A percentile compares a stretch with the other conserved stretches of the same genome.
These are phyloP conservation scores for Mrakia gelida DNA, from an alignment of 768 basidiomycete genomes.

Conservation along the genomic window DNA sequence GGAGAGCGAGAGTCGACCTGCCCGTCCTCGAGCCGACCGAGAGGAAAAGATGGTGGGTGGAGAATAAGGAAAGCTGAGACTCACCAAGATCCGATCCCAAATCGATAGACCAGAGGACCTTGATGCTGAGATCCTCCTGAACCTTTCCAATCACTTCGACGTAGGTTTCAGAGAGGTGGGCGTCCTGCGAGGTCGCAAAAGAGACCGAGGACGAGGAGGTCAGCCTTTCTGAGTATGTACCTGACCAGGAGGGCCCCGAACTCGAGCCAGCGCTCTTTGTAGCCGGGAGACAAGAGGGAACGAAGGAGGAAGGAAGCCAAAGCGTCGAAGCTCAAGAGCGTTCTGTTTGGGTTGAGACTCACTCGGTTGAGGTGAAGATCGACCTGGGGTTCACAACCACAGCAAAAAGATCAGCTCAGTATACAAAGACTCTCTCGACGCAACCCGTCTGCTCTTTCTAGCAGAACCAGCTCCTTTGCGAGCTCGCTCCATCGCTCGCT, in stretches of 20 bases:
- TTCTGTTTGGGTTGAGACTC: not conserved
- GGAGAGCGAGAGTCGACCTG: not conserved
- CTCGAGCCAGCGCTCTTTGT: too few relatives aligned
- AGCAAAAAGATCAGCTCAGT: not conserved
- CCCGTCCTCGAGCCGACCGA: not conserved
- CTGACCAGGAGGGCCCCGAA: too few relatives aligned
- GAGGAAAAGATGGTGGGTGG: not conserved
- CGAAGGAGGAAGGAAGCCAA: too few relatives aligned
- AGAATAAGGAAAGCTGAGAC: not conserved
- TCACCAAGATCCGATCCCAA: slow-evolving; percentile 48
- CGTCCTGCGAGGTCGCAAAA: slow-evolving; percentile 42
- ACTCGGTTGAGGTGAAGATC: slow-evolving; percentile 26
- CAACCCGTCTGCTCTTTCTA: too few relatives aligned
- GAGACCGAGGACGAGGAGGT: not conserved
- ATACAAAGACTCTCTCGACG: not conserved
- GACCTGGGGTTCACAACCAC: not conserved
- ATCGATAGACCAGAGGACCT: slow-evolving; percentile 54
- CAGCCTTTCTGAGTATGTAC: not conserved
- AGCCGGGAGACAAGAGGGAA: not conserved
- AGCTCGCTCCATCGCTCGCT: not conserved
- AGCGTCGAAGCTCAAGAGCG: too few relatives aligned
- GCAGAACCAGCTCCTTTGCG: not conserved
- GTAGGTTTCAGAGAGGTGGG: slow-evolving; percentile 53
- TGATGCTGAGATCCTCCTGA: slow-evolving; percentile 55
- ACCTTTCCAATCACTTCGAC: slow-evolving; percentile 67